Percentiles rank a stretch among this genome's conserved stretches.
phyloP scores from a whole-genome alignment of 2,329 filamentous ascomycete species.

The Aspergillus pseudonomiae region DNA sequence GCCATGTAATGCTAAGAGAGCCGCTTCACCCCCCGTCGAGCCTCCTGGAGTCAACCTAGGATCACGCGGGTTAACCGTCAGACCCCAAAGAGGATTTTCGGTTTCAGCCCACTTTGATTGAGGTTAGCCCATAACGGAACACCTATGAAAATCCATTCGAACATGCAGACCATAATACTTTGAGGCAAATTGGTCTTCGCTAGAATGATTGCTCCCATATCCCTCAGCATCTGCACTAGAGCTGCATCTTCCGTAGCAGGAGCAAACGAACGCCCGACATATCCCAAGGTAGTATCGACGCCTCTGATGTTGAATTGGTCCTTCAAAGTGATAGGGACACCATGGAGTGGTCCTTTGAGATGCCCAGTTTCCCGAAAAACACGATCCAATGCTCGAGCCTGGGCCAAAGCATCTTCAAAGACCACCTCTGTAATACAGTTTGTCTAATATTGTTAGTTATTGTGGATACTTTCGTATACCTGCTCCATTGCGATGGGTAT shows the following conservation, averaged over 20 bases:
- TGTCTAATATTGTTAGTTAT: constrained; percentile 25
- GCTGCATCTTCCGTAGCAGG: constrained; percentile 55
- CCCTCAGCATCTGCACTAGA: constrained; percentile 53
- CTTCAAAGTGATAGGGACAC: constrained; percentile 60
- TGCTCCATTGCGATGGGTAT: neutral
- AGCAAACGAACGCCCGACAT: constrained; percentile 54
- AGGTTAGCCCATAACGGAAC: constrained; percentile 4
- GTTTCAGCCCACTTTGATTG: constrained; percentile 55
- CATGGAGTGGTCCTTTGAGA: constrained; percentile 55
- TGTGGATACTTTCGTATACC: neutral
- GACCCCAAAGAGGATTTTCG: constrained; percentile 56
- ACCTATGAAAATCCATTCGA: neutral
- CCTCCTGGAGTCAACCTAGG: constrained; percentile 51
- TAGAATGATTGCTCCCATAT: constrained; percentile 56
- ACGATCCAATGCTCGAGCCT: constrained; percentile 35
- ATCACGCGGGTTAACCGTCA: constrained; percentile 52
- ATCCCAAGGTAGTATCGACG: constrained; percentile 61
- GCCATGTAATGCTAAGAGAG: constrained; percentile 44
- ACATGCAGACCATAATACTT: constrained; percentile 53
- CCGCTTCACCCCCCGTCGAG: constrained; percentile 51
- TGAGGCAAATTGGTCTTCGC: constrained; percentile 57
- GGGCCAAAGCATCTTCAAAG: constrained; percentile 37
- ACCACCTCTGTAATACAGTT: constrained; percentile 42
- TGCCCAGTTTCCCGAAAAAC: constrained; percentile 36
- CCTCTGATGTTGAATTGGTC: constrained; percentile 66